Evolutionary conservation across 805 yeast species (phyloP).

Genomic region (Candida endomychidarum): DNA sequence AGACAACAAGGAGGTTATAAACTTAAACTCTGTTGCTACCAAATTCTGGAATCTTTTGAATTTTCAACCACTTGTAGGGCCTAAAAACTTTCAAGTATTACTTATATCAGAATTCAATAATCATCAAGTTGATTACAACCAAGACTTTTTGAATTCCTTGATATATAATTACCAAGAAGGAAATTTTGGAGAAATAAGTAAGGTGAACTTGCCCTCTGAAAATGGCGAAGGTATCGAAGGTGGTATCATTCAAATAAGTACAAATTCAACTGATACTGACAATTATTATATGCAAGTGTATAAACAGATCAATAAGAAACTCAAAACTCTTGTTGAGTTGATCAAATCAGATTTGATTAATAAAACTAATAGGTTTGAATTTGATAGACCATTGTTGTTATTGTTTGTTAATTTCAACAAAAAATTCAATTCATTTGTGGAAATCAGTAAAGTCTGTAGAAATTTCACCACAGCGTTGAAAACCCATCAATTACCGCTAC

Average conservation of each 20-base stretch:
- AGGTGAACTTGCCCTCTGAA: conserved; percentile 25
- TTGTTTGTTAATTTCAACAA: conserved; percentile 48
- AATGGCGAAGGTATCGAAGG: conserved; percentile 30
- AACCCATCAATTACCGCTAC: conserved; percentile 40
- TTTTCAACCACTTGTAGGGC: conserved; percentile 51
- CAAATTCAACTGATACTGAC: conserved; percentile 15
- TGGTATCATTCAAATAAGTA: conserved; percentile 27
- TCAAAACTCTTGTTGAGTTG: conserved; percentile 34
- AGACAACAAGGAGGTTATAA: conserved; percentile 34
- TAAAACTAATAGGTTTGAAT: conserved; percentile 41
- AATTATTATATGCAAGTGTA: conserved; percentile 28
- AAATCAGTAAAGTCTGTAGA: conserved; percentile 47
- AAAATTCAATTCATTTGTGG: conserved; percentile 45
- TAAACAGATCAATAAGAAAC: conserved; percentile 27
- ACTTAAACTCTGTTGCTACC: conserved; percentile 45
- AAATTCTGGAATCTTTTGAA: conserved; percentile 58
- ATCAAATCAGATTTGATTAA: conserved; percentile 40
- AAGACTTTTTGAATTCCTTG: conserved; percentile 43
- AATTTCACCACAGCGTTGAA: conserved; percentile 41
- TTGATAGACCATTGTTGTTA: conserved; percentile 49
- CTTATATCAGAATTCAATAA: conserved; percentile 38
- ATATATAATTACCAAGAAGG: conserved; percentile 46
- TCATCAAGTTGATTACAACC: conserved; percentile 24
- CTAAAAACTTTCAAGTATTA: conserved; percentile 53
- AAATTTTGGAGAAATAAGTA: conserved; percentile 47